phyloP scores from a whole-genome alignment of 352 stramenopile genomes.

The Saprolegnia diclina region DNA sequence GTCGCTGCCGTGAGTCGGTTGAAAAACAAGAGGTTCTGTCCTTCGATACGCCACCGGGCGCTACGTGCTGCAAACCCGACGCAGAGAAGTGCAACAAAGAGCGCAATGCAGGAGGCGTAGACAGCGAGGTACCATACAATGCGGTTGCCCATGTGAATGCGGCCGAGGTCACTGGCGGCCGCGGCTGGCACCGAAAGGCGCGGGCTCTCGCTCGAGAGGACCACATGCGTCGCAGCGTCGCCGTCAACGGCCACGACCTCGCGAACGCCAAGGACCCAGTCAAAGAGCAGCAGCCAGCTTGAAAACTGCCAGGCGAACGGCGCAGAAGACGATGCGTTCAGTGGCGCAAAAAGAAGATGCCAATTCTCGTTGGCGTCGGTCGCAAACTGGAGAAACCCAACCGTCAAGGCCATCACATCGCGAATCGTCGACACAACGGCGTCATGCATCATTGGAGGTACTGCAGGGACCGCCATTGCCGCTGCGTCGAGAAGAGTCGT shows the following conservation, averaged over 20 bases:
- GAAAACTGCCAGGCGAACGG: not conserved
- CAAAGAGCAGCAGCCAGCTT: not conserved
- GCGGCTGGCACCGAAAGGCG: not conserved
- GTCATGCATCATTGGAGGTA: no score
- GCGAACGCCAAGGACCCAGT: not conserved
- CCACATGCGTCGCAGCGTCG: not conserved
- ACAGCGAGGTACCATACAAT: not conserved
- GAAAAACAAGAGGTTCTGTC: slow-evolving; percentile 4
- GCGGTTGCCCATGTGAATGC: not conserved
- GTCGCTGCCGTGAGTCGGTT: not conserved
- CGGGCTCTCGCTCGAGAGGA: not conserved
- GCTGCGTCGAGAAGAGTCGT: no score
- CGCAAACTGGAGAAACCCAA: no score
- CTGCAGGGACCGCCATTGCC: no score
- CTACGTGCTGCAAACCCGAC: not conserved
- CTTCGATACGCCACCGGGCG: not conserved
- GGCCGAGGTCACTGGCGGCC: not conserved
- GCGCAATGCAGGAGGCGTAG: not conserved
- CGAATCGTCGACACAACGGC: no score
- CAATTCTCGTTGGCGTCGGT: no score
- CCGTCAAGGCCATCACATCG: no score
- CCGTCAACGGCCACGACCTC: not conserved
- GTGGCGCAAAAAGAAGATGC: not conserved
- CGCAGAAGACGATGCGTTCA: not conserved
- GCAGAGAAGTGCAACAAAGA: not conserved